Percentiles rank a stretch among this genome's conserved stretches.
Evolutionary conservation across 176 grass and related monocot species (phyloP).

Genomic region (Aegilops speltoides): DNA sequence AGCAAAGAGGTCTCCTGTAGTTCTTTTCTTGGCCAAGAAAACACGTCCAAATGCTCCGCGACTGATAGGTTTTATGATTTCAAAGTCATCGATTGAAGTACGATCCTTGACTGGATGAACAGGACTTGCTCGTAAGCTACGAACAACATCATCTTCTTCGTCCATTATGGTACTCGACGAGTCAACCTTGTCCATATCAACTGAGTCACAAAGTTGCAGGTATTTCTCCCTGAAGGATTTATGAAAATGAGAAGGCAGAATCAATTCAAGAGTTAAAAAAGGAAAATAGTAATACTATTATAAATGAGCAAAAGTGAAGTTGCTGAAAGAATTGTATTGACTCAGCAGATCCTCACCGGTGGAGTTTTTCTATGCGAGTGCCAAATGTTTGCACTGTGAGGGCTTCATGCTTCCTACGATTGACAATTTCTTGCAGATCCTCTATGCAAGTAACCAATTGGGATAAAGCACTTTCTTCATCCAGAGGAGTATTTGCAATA

Average conservation of each 20-base stretch:
- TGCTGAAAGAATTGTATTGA: not conserved
- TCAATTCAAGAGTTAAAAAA: slow-evolving; percentile 26
- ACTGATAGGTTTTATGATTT: slow-evolving; percentile 99
- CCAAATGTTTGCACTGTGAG: slow-evolving; percentile 99
- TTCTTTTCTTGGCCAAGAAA: slow-evolving; percentile 99
- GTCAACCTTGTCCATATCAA: slow-evolving; percentile 95
- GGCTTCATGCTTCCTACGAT: slow-evolving; percentile 82
- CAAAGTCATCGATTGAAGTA: slow-evolving; percentile 99
- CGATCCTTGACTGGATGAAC: slow-evolving; percentile 94
- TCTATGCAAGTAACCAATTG: slow-evolving; percentile 97
- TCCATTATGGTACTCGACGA: slow-evolving; percentile 89
- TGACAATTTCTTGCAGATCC: slow-evolving; percentile 98
- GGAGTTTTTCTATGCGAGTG: slow-evolving; percentile 96
- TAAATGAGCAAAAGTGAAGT: slow-evolving; percentile 13
- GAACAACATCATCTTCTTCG: slow-evolving; percentile 96
- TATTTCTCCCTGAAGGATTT: slow-evolving; percentile 83
- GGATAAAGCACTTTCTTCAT: slow-evolving; percentile 88
- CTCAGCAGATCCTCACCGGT: slow-evolving; percentile 59
- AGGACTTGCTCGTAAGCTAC: slow-evolving; percentile 91
- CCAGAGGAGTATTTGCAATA: slow-evolving; percentile 78
- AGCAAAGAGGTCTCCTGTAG: slow-evolving; percentile 97
- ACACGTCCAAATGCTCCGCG: slow-evolving; percentile 98
- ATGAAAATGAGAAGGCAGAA: slow-evolving; percentile 29
- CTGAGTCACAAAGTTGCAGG: slow-evolving; percentile 90
- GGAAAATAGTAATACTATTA: slow-evolving; percentile 20